Evolutionary conservation across 257 asterid genomes (phyloP).

Genomic region (Knoxia roxburghii): DNA sequence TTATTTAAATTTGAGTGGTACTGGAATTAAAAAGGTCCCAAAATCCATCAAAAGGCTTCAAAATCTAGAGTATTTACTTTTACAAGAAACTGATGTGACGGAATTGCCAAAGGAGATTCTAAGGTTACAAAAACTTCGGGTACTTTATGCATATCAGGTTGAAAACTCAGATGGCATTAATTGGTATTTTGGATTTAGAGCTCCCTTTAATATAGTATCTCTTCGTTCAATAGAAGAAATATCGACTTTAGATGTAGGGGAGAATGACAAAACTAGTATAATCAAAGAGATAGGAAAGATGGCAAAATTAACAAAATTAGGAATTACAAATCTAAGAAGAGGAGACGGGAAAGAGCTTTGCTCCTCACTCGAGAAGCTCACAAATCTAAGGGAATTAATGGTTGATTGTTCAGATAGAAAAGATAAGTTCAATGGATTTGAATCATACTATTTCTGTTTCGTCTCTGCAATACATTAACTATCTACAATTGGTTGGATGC

Average conservation of each 20-base stretch:
- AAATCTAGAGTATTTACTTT: slow-evolving; percentile 14
- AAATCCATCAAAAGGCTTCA: slow-evolving; percentile 16
- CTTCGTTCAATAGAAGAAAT: neutral
- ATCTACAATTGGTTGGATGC: neutral
- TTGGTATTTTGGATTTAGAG: no score
- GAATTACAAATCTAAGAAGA: no score
- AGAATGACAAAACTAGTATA: neutral
- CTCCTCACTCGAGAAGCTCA: slow-evolving; percentile 8
- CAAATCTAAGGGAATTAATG: slow-evolving; percentile 2
- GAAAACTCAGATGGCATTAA: no score
- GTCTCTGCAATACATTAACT: neutral
- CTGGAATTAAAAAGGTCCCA: no score
- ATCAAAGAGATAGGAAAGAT: slow-evolving; percentile 18
- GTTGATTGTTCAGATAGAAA: neutral
- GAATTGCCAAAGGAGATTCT: slow-evolving; percentile 18
- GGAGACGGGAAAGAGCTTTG: no score
- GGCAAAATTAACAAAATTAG: neutral
- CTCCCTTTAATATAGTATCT: no score
- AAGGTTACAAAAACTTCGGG: neutral
- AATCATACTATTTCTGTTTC: neutral
- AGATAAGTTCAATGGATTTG: slow-evolving; percentile 11
- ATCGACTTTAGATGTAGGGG: neutral
- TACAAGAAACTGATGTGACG: neutral
- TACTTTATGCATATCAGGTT: no score
- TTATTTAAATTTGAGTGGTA: no score